Evolutionary conservation across 2,329 filamentous ascomycete species (phyloP).

Genomic region (Zasmidium citrigriseum): DNA sequence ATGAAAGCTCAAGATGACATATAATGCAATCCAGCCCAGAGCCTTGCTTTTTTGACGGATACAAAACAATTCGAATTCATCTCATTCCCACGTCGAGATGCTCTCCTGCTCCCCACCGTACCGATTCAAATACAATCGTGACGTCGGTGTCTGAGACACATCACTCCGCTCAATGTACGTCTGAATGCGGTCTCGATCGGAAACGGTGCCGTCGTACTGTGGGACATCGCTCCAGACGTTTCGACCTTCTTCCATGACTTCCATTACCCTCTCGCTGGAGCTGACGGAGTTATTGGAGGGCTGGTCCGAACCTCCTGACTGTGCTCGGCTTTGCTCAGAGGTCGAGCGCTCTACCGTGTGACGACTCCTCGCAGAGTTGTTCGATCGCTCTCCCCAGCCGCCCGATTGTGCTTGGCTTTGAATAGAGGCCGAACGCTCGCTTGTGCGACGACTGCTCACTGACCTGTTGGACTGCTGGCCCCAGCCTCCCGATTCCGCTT

Average conservation of each 20-base stretch:
- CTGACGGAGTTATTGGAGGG: background rate
- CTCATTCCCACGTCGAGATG: too few relatives aligned
- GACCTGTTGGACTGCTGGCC: background rate
- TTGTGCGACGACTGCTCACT: background rate
- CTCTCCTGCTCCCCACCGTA: background rate
- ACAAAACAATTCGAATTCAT: too few relatives aligned
- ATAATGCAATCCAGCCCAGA: too few relatives aligned
- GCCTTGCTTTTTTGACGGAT: too few relatives aligned
- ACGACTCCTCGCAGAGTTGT: background rate
- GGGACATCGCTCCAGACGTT: slow-evolving; percentile 1
- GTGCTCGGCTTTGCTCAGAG: background rate
- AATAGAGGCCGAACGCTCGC: background rate
- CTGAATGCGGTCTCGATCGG: background rate
- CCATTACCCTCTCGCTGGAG: slow-evolving; percentile 4
- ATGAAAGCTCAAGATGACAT: too few relatives aligned
- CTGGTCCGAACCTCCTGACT: background rate
- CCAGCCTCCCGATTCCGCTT: background rate
- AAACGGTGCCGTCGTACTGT: slow-evolving; percentile 1
- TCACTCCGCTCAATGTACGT: background rate
- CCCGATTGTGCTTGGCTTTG: background rate
- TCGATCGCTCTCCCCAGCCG: background rate
- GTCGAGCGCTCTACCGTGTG: background rate
- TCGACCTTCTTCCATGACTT: slow-evolving; percentile 9
- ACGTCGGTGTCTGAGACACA: background rate
- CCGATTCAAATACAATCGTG: slow-evolving; percentile 3